These are phyloP conservation scores for Hypoxylon sp. DNA, from an alignment of 2,329 filamentous ascomycete genomes.

Conservation along the genomic window DNA sequence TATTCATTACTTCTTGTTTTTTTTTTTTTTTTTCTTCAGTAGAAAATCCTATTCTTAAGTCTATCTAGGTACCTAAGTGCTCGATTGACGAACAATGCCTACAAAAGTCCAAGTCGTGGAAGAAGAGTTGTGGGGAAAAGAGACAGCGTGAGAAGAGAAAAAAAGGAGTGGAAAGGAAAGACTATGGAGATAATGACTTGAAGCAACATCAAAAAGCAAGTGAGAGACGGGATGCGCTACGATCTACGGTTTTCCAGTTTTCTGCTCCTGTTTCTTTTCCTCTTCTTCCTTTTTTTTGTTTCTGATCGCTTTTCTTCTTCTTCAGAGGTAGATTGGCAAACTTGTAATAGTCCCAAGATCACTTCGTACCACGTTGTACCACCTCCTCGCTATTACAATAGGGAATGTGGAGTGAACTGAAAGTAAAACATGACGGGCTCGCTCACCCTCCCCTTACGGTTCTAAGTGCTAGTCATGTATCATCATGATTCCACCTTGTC, in stretches of 20 bases:
- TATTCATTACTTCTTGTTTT: too few relatives aligned
- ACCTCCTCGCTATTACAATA: slow-evolving; percentile 23
- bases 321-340: slow-evolving; percentile 11
- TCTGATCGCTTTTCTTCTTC: not conserved
- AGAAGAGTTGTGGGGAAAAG: slow-evolving; percentile 9
- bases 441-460: slow-evolving; percentile 3
- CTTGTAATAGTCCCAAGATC: slow-evolving; percentile 14
- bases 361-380: slow-evolving; percentile 25
- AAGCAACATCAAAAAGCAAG: slow-evolving; percentile 3
- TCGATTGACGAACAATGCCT: slow-evolving; percentile 14
- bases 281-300: not conserved
- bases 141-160: slow-evolving; percentile 9
- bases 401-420: slow-evolving; percentile 29
- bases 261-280: not conserved
- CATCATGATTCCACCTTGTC: slow-evolving; percentile 40
- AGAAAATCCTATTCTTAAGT: slow-evolving; percentile 13
- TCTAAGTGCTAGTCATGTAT: slow-evolving; percentile 8
- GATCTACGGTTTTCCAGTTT: slow-evolving; percentile 22
- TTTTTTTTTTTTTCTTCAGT: too few relatives aligned
- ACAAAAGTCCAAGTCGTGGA: slow-evolving; percentile 18
- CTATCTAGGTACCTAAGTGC: slow-evolving; percentile 5
- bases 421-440: slow-evolving; percentile 21
- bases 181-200: slow-evolving; percentile 16
- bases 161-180: slow-evolving; percentile 24
- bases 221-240: slow-evolving; percentile 3